These are phyloP conservation scores for Ophiorrhiza pumila DNA, from an alignment of 257 asterid genomes.

Conservation along the genomic window DNA sequence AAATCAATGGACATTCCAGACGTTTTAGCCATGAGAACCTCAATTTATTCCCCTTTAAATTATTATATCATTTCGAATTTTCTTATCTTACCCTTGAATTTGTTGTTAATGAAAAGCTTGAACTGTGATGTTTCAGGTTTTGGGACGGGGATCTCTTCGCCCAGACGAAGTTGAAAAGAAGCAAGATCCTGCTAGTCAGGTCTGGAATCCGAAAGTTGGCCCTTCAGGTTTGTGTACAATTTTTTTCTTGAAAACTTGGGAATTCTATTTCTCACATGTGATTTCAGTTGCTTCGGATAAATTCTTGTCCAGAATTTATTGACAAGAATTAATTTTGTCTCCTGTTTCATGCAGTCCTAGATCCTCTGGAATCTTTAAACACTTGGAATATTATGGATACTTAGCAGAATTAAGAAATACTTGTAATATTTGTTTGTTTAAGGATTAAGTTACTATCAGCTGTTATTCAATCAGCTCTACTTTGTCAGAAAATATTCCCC, in stretches of 20 bases:
- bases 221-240: conserved; percentile 38
- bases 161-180: conserved; percentile 38
- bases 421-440: neutral
- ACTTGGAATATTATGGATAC: no score
- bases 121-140: conserved; percentile 30
- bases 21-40: neutral
- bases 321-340: neutral
- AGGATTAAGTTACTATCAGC: neutral
- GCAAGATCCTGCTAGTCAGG: conserved; percentile 36
- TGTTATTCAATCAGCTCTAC: neutral
- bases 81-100: neutral
- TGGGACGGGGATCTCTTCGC: conserved; percentile 37
- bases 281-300: neutral
- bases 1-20: neutral
- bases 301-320: neutral
- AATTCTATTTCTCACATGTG: neutral
- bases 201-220: conserved; percentile 43
- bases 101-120: conserved; percentile 1
- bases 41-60: neutral
- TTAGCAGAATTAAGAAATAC: neutral
- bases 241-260: neutral
- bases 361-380: neutral
- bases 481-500: conserved; percentile 26
- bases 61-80: neutral
- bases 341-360: neutral